Evolutionary conservation across 176 grass and related monocot genomes (phyloP).

Genomic region (Alloteropsis semialata): DNA sequence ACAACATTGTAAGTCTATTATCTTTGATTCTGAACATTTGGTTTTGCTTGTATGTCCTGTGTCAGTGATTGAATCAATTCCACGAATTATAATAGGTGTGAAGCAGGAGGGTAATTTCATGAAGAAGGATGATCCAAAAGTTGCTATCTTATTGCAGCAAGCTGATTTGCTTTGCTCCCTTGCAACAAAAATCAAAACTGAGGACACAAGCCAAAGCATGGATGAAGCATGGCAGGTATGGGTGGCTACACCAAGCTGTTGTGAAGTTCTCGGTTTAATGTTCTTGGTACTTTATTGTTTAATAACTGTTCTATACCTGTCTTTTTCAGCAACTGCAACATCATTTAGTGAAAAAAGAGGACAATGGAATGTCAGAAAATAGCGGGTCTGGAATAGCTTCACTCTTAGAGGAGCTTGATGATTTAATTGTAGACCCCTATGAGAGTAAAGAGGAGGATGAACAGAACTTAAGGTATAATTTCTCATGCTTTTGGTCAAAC

Average conservation of each 20-base stretch:
- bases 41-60: not conserved
- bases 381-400: slow-evolving; percentile 63
- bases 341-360: slow-evolving; percentile 78
- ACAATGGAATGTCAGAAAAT: slow-evolving; percentile 46
- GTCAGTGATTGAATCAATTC: slow-evolving; percentile 10
- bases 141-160: slow-evolving; percentile 80
- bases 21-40: slow-evolving; percentile 16
- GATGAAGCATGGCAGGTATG: slow-evolving; percentile 98
- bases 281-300: not conserved
- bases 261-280: not conserved
- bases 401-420: slow-evolving; percentile 73
- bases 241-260: slow-evolving; percentile 19
- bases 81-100: slow-evolving; percentile 48
- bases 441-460: slow-evolving; percentile 55
- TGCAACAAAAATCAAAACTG: slow-evolving; percentile 79
- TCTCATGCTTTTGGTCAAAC: too few species aligned
- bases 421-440: slow-evolving; percentile 84
- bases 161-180: slow-evolving; percentile 80
- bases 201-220: slow-evolving; percentile 65
- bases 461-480: slow-evolving; percentile 55
- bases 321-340: slow-evolving; percentile 65
- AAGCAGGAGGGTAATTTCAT: slow-evolving; percentile 57
- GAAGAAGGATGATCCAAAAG: slow-evolving; percentile 80
- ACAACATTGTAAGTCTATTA: slow-evolving; percentile 13
- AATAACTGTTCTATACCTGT: slow-evolving; percentile 6